Conservation (phyloP, 495 filamentous ascomycete species). For the Ascobolus immersus region DNA sequence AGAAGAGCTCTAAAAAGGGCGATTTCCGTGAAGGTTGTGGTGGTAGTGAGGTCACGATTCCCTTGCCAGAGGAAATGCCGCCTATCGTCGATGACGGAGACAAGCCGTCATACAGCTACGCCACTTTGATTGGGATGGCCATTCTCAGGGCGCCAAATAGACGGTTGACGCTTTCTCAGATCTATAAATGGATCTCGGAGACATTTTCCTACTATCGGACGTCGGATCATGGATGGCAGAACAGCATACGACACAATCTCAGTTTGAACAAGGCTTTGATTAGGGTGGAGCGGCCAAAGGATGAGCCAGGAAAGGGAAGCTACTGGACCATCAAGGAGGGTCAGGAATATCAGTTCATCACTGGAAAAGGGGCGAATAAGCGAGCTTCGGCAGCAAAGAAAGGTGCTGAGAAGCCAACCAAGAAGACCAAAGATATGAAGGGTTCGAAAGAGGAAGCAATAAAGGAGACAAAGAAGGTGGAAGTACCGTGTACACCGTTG, state of each 20-base stretch:
- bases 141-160: conserved; percentile 69
- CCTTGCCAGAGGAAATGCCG: conserved; percentile 53
- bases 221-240: conserved; percentile 80
- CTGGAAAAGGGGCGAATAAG: conserved; percentile 45
- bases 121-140: conserved; percentile 87
- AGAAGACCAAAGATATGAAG: neutral
- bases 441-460: no score
- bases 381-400: neutral
- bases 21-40: no score
- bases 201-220: conserved; percentile 69
- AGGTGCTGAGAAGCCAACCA: no score
- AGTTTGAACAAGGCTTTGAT: conserved; percentile 92
- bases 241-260: conserved; percentile 96
- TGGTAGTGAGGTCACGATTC: conserved; percentile 30
- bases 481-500: no score
- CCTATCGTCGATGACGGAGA: conserved; percentile 58
- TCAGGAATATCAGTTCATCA: conserved; percentile 64
- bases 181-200: conserved; percentile 97
- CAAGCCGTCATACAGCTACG: conserved; percentile 82
- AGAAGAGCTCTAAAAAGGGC: conserved; percentile 29
- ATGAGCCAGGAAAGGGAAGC: conserved; percentile 94
- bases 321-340: conserved; percentile 89
- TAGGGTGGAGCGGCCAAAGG: conserved; percentile 86
- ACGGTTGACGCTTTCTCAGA: conserved; percentile 75
- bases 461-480: no score